A percentile compares a stretch with the other conserved stretches of the same genome.
phyloP scores from a whole-genome alignment of 164 flowering plant species.

The Liquidambar formosana region DNA sequence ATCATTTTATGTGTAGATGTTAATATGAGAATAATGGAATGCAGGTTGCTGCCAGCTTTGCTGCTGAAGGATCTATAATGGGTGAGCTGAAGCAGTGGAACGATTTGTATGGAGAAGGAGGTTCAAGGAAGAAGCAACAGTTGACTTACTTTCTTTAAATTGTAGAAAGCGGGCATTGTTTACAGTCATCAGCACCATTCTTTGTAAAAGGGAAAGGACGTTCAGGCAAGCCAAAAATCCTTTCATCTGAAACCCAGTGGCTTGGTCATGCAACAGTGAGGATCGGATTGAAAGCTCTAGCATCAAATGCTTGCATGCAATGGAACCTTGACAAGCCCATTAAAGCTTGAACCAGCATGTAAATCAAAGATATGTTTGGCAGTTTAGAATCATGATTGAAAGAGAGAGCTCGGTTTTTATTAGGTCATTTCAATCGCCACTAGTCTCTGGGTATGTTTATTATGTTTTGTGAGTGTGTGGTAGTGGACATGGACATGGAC shows the following conservation, averaged over 20 bases:
- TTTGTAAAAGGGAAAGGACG: not conserved
- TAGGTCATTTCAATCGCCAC: not conserved
- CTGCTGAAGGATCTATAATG: constrained; percentile 67
- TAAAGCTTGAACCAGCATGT: not conserved
- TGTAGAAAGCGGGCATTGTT: not conserved
- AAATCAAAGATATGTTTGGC: not conserved
- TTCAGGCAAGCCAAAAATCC: constrained; percentile 2
- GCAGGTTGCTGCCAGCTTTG: constrained; percentile 83
- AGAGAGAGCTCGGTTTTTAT: not conserved
- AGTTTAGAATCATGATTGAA: not conserved
- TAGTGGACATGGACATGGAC: constrained; percentile 14
- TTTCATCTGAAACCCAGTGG: not conserved
- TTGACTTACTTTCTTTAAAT: constrained; percentile 65
- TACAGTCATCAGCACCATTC: constrained; percentile 3
- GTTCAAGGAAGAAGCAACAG: constrained; percentile 76
- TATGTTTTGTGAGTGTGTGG: constrained; percentile 14
- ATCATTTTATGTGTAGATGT: too few species aligned
- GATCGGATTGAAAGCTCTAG: not conserved
- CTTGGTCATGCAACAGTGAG: too few species aligned
- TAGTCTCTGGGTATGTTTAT: not conserved
- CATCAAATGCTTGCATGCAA: not conserved
- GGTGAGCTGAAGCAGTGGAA: constrained; percentile 79
- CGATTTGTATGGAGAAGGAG: constrained; percentile 79
- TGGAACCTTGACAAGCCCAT: not conserved
- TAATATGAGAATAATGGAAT: not conserved